A percentile compares a stretch with the other conserved stretches of the same genome.
phyloP scores from a whole-genome alignment of 1,139 yeast species.

The Debaryomyces coudertii region DNA sequence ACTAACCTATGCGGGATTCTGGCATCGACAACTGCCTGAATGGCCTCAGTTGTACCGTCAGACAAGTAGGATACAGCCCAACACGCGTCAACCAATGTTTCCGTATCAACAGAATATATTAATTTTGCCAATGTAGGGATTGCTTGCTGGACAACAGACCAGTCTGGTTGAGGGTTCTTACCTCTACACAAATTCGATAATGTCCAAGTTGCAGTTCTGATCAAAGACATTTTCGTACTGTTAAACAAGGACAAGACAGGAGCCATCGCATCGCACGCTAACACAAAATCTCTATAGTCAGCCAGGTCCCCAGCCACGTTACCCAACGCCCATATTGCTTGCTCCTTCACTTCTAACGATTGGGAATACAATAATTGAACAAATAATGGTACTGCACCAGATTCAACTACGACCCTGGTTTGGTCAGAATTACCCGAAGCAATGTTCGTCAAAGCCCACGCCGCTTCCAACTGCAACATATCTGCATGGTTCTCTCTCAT shows the following conservation, averaged over 20 bases:
- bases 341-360: conserved; percentile 92
- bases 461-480: conserved; percentile 93
- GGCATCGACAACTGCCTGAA: conserved; percentile 96
- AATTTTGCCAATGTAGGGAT: conserved; percentile 91
- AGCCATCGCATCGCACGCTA: conserved; percentile 82
- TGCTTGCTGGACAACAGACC: conserved; percentile 84
- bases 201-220: conserved; percentile 98
- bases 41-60: conserved; percentile 90
- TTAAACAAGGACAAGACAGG: conserved; percentile 82
- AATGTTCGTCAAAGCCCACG: conserved; percentile 98
- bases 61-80: conserved; percentile 97
- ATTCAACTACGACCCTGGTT: conserved; percentile 86
- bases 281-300: conserved; percentile 83
- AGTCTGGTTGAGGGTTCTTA: conserved; percentile 93
- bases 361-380: conserved; percentile 79
- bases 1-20: conserved; percentile 94
- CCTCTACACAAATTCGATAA: conserved; percentile 96
- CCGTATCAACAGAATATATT: conserved; percentile 87
- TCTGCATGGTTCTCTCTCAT: conserved; percentile 80
- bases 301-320: conserved; percentile 98
- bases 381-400: conserved; percentile 91
- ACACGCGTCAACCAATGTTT: conserved; percentile 94
- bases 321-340: conserved; percentile 99
- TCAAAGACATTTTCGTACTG: conserved; percentile 80
- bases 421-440: conserved; percentile 95